These are phyloP conservation scores for Aspergillus japonicus DNA, from an alignment of 2,329 filamentous ascomycete species.

Conservation along the genomic window DNA sequence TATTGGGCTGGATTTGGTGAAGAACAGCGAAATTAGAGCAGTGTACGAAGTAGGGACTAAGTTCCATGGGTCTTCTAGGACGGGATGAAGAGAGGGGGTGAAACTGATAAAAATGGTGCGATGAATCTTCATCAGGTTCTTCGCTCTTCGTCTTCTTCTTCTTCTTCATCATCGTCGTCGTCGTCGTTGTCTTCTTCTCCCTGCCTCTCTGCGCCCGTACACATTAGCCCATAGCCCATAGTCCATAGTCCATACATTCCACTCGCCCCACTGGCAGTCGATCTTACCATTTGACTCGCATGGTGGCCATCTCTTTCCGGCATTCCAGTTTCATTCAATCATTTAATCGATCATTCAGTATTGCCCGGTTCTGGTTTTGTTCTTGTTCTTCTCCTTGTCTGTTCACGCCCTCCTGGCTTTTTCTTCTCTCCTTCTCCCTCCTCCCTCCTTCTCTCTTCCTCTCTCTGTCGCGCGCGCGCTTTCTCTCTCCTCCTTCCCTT, in stretches of 20 bases:
- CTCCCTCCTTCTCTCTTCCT: neutral
- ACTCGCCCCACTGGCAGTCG: conserved; percentile 5
- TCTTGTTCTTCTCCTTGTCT: neutral
- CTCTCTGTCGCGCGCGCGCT: neutral
- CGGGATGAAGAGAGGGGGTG: neutral
- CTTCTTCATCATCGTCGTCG: neutral
- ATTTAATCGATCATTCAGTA: neutral
- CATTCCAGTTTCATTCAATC: conserved; percentile 2
- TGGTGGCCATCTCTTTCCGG: conserved; percentile 10
- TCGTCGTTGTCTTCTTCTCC: neutral
- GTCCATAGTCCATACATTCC: neutral
- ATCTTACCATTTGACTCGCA: conserved; percentile 16
- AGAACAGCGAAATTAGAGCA: neutral
- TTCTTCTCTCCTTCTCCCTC: neutral
- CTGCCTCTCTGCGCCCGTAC: neutral
- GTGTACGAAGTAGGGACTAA: neutral
- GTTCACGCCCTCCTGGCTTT: neutral
- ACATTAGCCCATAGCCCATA: neutral
- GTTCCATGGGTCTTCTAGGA: neutral
- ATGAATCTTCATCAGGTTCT: neutral
- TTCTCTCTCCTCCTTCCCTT: neutral
- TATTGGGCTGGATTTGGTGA: no score
- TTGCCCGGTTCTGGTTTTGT: conserved; percentile 1
- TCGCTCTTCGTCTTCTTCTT: neutral
- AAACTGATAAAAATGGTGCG: neutral